phyloP scores from a whole-genome alignment of 257 asterid species.

The Fraxinus pennsylvanica region DNA sequence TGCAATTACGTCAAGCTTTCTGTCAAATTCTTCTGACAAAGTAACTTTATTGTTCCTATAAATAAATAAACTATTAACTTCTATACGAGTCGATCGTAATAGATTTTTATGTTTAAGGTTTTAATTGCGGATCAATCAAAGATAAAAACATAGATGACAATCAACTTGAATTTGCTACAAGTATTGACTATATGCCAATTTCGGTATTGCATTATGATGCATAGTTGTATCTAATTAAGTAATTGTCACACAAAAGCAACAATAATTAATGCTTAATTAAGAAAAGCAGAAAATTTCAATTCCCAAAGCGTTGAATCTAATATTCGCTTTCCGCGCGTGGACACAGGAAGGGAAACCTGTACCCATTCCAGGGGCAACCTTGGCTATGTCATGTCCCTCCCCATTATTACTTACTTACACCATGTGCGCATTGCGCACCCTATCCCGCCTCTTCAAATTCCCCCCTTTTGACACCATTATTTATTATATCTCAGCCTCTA shows the following conservation, averaged over 20 bases:
- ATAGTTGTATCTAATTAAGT: not conserved
- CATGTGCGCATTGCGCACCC: not conserved
- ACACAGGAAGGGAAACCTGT: slow-evolving; percentile 45
- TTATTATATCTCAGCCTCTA: not conserved
- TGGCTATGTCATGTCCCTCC: slow-evolving; percentile 23
- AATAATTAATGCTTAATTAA: not conserved
- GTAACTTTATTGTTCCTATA: too few relatives aligned
- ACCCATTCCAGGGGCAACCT: slow-evolving; percentile 50
- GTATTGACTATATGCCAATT: not conserved
- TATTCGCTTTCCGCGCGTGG: slow-evolving; percentile 41
- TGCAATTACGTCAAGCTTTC: too few relatives aligned
- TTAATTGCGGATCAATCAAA: too few relatives aligned
- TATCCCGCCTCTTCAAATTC: not conserved
- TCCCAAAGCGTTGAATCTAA: slow-evolving; percentile 19
- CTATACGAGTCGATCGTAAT: too few relatives aligned
- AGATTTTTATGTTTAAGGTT: too few relatives aligned
- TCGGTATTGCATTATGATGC: not conserved
- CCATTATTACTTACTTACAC: slow-evolving; percentile 16
- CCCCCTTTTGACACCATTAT: slow-evolving; percentile 16
- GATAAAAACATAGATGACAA: too few relatives aligned
- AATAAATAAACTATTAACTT: too few relatives aligned
- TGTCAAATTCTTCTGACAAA: too few relatives aligned
- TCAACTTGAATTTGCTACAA: not conserved
- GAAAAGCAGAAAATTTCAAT: slow-evolving; percentile 12
- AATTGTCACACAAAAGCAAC: not conserved